Conservation (phyloP, 371 early-diverging fungal species). For the Umbelopsis sp. region DNA sequence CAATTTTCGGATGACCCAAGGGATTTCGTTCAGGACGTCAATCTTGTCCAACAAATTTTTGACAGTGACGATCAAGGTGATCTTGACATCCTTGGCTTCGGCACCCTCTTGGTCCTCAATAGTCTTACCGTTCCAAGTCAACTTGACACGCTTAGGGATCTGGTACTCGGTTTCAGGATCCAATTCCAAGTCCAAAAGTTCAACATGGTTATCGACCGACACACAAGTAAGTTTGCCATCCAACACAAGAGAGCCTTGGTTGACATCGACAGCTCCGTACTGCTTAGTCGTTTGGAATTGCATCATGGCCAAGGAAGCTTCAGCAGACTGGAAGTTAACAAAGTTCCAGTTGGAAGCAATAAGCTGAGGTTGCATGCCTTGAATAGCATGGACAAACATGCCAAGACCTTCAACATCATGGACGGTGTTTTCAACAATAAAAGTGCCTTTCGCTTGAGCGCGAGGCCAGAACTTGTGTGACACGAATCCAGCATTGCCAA, state of each 20-base stretch:
- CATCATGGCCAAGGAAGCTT: constrained; percentile 73
- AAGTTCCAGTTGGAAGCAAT: constrained; percentile 89
- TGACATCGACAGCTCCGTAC: constrained; percentile 69
- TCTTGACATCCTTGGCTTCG: constrained; percentile 61
- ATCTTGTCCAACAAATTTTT: constrained; percentile 74
- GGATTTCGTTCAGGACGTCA: constrained; percentile 87
- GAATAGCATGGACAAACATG: constrained; percentile 82
- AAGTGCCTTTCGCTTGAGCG: constrained; percentile 71
- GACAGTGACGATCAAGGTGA: constrained; percentile 63
- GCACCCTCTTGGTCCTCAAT: constrained; percentile 54
- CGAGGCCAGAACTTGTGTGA: constrained; percentile 85
- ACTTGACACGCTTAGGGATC: constrained; percentile 72
- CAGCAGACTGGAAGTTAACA: constrained; percentile 66
- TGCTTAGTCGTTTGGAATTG: constrained; percentile 83
- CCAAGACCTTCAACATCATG: constrained; percentile 74
- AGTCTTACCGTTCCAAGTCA: constrained; percentile 79
- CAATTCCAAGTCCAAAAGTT: constrained; percentile 50
- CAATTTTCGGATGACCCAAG: constrained; percentile 84
- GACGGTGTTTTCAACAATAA: constrained; percentile 69
- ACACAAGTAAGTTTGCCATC: constrained; percentile 72
- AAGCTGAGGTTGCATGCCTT: constrained; percentile 85
- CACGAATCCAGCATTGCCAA: constrained; percentile 70
- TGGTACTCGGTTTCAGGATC: constrained; percentile 81
- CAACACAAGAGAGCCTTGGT: constrained; percentile 77
- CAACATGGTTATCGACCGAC: constrained; percentile 71